These are phyloP conservation scores for Primulina huaijiensis DNA, from an alignment of 257 asterid species.

Conservation along the genomic window DNA sequence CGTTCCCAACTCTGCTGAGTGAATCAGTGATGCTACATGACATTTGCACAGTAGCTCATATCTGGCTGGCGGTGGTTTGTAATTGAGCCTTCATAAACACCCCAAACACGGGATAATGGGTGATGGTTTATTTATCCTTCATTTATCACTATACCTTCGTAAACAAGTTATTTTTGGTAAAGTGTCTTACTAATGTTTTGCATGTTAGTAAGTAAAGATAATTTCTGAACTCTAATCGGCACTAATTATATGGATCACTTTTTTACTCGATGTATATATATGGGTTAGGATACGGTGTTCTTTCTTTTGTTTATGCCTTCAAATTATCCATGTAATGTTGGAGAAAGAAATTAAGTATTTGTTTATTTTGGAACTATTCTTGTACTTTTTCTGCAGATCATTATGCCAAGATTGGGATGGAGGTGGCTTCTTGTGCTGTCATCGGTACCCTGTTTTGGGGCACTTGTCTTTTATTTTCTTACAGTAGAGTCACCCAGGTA, in stretches of 20 bases:
- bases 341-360: neutral
- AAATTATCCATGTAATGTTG: neutral
- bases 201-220: neutral
- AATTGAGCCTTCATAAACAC: too few relatives aligned
- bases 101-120: too few relatives aligned
- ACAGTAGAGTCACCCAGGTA: constrained; percentile 72
- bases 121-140: too few relatives aligned
- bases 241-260: neutral
- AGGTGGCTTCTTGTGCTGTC: constrained; percentile 77
- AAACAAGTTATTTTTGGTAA: neutral
- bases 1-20: too few relatives aligned
- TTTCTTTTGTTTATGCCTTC: neutral
- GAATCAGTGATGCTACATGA: too few relatives aligned
- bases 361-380: neutral
- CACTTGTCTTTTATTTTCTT: constrained; percentile 48
- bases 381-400: constrained; percentile 35
- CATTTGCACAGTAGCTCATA: too few relatives aligned
- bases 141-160: too few relatives aligned
- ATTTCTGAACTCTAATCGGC: neutral
- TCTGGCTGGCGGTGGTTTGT: too few relatives aligned
- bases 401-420: constrained; percentile 72
- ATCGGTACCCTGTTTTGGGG: constrained; percentile 57
- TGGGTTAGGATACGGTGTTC: neutral
- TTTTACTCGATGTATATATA: too few relatives aligned
- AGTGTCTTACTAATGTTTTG: neutral